A percentile compares a stretch with the other conserved stretches of the same genome.
phyloP scores from a whole-genome alignment of 1,284 basidiomycete genomes.

The Austroboletus novae-zelandiae region DNA sequence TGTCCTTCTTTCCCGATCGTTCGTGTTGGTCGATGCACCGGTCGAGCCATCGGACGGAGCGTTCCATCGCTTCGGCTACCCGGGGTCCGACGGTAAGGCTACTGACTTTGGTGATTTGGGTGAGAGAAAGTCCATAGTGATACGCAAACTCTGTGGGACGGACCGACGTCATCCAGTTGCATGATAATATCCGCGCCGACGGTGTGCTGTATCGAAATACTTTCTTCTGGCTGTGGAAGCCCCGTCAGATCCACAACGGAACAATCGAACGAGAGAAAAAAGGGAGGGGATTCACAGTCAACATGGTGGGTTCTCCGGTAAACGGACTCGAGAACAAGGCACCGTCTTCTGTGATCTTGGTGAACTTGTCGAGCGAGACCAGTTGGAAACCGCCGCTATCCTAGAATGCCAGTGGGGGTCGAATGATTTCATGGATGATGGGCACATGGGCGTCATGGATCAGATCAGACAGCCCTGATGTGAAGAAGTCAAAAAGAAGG shows the following conservation, averaged over 20 bases:
- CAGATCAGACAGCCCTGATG: too few relatives aligned
- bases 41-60: slow-evolving; percentile 83
- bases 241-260: not conserved
- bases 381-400: slow-evolving; percentile 87
- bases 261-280: not conserved
- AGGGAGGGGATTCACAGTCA: slow-evolving; percentile 58
- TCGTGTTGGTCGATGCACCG: slow-evolving; percentile 76
- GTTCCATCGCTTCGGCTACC: slow-evolving; percentile 79
- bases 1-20: slow-evolving; percentile 55
- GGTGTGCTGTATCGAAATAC: slow-evolving; percentile 80
- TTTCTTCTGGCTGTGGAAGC: slow-evolving; percentile 71
- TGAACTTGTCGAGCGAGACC: slow-evolving; percentile 81
- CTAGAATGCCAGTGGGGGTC: slow-evolving; percentile 41
- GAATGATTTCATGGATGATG: not conserved
- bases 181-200: slow-evolving; percentile 90
- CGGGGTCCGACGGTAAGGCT: slow-evolving; percentile 73
- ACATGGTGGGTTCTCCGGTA: slow-evolving; percentile 78
- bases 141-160: slow-evolving; percentile 25
- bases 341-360: slow-evolving; percentile 81
- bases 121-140: not conserved
- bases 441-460: not conserved
- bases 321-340: slow-evolving; percentile 82
- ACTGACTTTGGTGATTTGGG: slow-evolving; percentile 48
- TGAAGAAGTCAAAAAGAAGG: slow-evolving; percentile 1
- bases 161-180: slow-evolving; percentile 88